phyloP scores from a whole-genome alignment of 805 yeast species.

The Candida palmyrensis region DNA sequence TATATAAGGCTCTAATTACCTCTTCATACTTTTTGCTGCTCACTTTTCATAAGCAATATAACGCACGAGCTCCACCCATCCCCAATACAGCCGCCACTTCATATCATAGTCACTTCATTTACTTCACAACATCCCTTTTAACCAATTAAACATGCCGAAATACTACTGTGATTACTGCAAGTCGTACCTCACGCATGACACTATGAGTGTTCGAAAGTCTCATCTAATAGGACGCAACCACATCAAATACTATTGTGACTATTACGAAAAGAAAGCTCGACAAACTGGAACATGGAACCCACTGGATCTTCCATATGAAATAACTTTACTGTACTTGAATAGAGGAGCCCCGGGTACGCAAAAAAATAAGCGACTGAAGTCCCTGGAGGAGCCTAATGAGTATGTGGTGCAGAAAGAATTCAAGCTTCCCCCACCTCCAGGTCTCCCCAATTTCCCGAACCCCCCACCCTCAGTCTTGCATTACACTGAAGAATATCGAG shows the following conservation, averaged over 20 bases:
- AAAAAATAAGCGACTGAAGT: not conserved
- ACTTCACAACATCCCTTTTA: too few relatives aligned
- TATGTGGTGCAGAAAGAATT: not conserved
- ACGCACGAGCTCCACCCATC: too few relatives aligned
- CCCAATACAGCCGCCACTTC: too few relatives aligned
- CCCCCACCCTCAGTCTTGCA: constrained; percentile 30
- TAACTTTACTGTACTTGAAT: constrained; percentile 30
- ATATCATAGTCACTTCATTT: too few relatives aligned
- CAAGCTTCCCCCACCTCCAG: constrained; percentile 31
- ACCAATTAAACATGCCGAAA: constrained; percentile 45
- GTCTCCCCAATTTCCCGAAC: constrained; percentile 20
- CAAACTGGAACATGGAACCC: constrained; percentile 33
- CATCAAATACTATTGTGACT: constrained; percentile 63
- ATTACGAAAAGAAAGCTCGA: constrained; percentile 52
- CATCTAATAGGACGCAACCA: constrained; percentile 79
- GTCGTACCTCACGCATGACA: constrained; percentile 80
- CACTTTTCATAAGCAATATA: too few relatives aligned
- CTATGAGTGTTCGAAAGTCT: constrained; percentile 77
- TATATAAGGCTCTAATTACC: too few relatives aligned
- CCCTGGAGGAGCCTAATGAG: not conserved
- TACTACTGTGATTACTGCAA: constrained; percentile 84
- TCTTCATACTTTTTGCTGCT: too few relatives aligned
- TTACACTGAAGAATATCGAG: constrained; percentile 19
- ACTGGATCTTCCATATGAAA: constrained; percentile 28
- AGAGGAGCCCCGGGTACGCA: constrained; percentile 22